Base-by-base conservation (phyloP, 2,329 filamentous ascomycete species). In the Drechslerella dactyloides region DNA sequence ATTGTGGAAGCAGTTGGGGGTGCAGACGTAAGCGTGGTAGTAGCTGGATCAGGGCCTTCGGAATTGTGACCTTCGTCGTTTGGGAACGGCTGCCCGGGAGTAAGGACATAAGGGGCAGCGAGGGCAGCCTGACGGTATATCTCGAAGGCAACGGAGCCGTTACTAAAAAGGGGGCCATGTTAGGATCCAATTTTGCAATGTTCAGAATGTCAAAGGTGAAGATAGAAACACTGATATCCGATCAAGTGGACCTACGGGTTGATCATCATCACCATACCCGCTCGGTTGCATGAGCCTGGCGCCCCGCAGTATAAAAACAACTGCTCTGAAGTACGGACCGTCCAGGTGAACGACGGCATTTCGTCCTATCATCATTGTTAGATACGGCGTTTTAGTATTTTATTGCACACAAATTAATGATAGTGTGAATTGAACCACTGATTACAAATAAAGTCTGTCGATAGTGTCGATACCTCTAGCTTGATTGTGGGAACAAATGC, bases 211-310 rank as follows among this genome's bases (percentile, higher is more conserved):
- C 27, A 8, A 33, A 33, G 27, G 17, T 19, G 33, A 30, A 15
- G 30, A 21, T 24, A 44, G 21, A 13, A 35, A 10, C 69, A 35
- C 44, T 13, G 55, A 66, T 5, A 69, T 81, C 81, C 57, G 69
- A 21, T 46, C 19, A 17, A 17, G 21, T 44, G 19, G 35, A 55
- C 82, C 70, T 81, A 87, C 85, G 87, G 84, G 76, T 93, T 93
- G 75, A 93, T 88, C 0, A 85, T 88, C 1, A 89, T 90, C 15
- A 93, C 84, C 90, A 93, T 93, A 21, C 85, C 83, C 48, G 88
- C 83, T 1, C 80, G 78, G 1, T 83, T 82, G 76, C 90, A 93
- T 1, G 88, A 90, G 0, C 82, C 83, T 0, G 85, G 83, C 0
- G 88, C 88, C 0, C 87, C 85, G 74, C 88, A 91, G 78, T 90